Base-by-base conservation (phyloP, 441 rosid genomes). In the Daphne laureola region DNA sequence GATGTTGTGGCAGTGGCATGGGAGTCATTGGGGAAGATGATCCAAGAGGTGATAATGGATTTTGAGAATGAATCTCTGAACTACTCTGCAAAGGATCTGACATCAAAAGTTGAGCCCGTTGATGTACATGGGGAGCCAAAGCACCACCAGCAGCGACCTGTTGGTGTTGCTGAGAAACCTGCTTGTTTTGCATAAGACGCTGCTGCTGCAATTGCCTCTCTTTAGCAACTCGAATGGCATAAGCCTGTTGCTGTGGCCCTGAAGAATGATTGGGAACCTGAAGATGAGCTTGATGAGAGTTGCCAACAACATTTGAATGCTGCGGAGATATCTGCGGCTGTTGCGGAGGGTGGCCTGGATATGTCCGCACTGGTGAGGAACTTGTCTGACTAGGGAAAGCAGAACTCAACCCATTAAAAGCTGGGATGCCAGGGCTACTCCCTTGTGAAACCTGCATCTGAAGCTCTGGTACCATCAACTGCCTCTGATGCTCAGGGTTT, bases 141-240 rank as follows among this genome's bases (percentile, higher is more conserved):
- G 77, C 59, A 57, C 81, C 68, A 59, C 96, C 84, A 67, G 86
- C 72, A 55, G 81, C 59, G 65, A 76, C 84, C 62, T 80, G 91
- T 8, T 78, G 75, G 35, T 59, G 74, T 7, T 26, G 63, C 18
- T 56, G 67, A n/a, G 25, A 46, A 43, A 65, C 75, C 49, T 65
- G 73, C 55, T 78, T 78, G 62, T 81, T 87, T 65, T 80, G 97
- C 78, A 84, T 49, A 73, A 63, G 74, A 54, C 86, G 74, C 57
- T 83, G 84, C 70, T 88, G 97, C 65, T 86, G 92, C 70, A 76
- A 74, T 61, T 82, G 91, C 80, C 96, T 82, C 58, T 81, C 90
- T 66, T 83, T 83, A 65, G 83, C 78, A 17, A 71, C 53, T 49
- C 77, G 89, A 53, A 80, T 57, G 53, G 87, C 86, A 84, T 75